Evolutionary conservation across 495 filamentous ascomycete genomes (phyloP), one percentile per base, ranked within the genome.

Genomic region (Penicillium waksmanii): DNA sequence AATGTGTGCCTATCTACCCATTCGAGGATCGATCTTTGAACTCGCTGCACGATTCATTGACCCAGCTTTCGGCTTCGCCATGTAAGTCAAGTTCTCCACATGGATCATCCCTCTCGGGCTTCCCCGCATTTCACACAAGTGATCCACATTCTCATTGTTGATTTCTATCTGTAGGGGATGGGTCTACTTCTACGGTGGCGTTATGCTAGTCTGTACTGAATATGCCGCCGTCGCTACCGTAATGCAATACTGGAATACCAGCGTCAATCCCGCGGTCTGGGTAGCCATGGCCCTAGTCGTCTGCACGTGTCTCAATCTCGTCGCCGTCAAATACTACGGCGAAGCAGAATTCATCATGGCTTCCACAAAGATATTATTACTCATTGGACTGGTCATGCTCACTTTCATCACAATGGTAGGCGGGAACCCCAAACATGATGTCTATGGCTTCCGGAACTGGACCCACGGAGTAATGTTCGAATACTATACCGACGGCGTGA

Each of bases 291-390:
- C 89, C 61, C 85, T 90, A 68, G 76, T 86, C 31, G 69, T 90
- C 40, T 85, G 92, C 62, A 77, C 88, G 0, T 68, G 73, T 35
- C 67, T 87, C 53, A 92, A 93, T 66, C 82, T 89, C 55, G 80
- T 92, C 46, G 84, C 88, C 2, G 84, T 92, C 15, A 74, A 80
- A 47, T 83, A 83, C 38, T 93, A 89, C 66, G 89, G 89, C 34
- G 87, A 92, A 68, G 81, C 87, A 55, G 89, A 91, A 62, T 91
- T 91, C 73, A 82, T 84, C 68, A 87, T 92, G 70, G 85, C 87
- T 8, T 85, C 82, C 51, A 81, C 91, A 65, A 93, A 94, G 63
- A 86, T 92, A 62, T 67, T 92, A 59, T 87, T 88, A 23, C 85
- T 92, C 51, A 64, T 90, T 49, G 89, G 89, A 36, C 83, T 89